These are phyloP conservation scores for Dittrichia graveolens DNA, from an alignment of 129 eudicot species.

Conservation along the genomic window DNA sequence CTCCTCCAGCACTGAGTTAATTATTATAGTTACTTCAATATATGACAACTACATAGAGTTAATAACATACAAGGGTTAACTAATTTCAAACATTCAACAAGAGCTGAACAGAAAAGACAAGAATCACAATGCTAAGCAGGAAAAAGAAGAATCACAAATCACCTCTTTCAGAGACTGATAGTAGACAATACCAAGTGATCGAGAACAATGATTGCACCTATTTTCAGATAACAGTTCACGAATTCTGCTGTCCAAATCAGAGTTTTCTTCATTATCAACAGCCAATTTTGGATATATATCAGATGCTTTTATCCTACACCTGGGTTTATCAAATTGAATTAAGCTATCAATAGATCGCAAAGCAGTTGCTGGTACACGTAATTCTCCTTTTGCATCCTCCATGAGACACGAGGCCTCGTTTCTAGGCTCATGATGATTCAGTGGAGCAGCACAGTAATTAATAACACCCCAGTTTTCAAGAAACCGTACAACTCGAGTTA, in stretches of 20 bases:
- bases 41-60: neutral
- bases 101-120: neutral
- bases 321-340: constrained; percentile 84
- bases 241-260: constrained; percentile 69
- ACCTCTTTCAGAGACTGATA: constrained; percentile 99
- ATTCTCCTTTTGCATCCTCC: constrained; percentile 80
- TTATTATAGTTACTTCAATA: no score
- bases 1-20: no score
- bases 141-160: constrained; percentile 27
- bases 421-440: constrained; percentile 43
- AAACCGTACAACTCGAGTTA: constrained; percentile 78
- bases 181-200: constrained; percentile 58
- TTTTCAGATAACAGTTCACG: constrained; percentile 68
- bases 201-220: constrained; percentile 70
- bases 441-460: constrained; percentile 78
- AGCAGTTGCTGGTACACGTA: constrained; percentile 71
- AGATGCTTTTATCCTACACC: constrained; percentile 62
- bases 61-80: neutral
- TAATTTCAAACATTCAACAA: neutral
- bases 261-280: constrained; percentile 42
- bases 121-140: constrained; percentile 10
- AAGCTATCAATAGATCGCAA: constrained; percentile 90
- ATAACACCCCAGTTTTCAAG: constrained; percentile 98
- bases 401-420: constrained; percentile 50
- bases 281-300: constrained; percentile 69